Evolutionary conservation across 192 early-diverging fungal genomes (phyloP), one percentile per base, ranked within the genome.

Genomic region (Cladochytrium replicatum): DNA sequence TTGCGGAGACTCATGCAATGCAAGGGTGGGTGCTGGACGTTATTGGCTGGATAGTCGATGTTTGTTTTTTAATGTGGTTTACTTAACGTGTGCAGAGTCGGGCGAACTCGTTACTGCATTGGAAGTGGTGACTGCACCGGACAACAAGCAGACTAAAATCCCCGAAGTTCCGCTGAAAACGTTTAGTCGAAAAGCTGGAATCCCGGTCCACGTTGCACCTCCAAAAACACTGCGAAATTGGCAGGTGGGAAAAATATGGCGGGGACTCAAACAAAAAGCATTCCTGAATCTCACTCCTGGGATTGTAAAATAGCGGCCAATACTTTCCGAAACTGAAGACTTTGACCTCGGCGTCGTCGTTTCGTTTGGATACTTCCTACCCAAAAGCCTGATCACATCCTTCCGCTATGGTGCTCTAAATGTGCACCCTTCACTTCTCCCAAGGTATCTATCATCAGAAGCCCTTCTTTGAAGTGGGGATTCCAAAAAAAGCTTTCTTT

Each of bases 381-480:
- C 93, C 1, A 41, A 57, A n/a, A 29, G 67, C 23, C 60, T 97
- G n/a, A 80, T 94, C 40, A 48, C 61, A 1, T 48, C 66, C 1
- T 88, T 94, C 55, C 69, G 60, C 4, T 53, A 63, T 25, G 83
- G 78, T 21, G 82, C 83, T 7, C 58, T 96, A 29, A 97, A 97
- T 56, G 78, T 93, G 3, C 93, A 97, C 52, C 93, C 93, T n/a
- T 94, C 91, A 6, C 63, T 97, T 29, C 61, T 97, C 30, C 93
- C 93, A 26, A 79, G 78, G 71, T 93, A 45, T 6, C 3, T 15
- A n/a, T 44, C 41, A n/a, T n/a, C n/a, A n/a, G n/a, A 62, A 61
- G 1, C 22, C 28, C 34, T 55, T 2, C 28, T 11, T 29, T 13
- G 41, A 19, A 30, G 47, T 42, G 6, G n/a, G 39, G 39, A 6